Evolutionary conservation across 345 rosid genomes (phyloP).

Genomic region (Ailanthus altissimus): DNA sequence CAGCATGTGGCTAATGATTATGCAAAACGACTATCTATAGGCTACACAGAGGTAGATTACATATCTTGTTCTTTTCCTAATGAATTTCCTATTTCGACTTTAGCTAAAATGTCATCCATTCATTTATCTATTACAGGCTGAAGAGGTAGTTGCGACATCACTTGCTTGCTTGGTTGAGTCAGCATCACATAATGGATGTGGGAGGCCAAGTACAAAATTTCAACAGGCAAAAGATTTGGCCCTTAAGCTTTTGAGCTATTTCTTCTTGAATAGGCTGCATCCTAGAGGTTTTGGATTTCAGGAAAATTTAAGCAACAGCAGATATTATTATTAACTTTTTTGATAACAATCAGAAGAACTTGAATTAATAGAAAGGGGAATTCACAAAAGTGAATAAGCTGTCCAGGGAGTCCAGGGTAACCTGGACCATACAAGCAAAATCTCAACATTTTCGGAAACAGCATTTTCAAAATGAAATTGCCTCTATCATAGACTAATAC

Average conservation of each 20-base stretch:
- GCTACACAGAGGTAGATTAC: conserved; percentile 66
- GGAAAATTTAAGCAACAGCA: neutral
- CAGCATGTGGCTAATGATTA: conserved; percentile 97
- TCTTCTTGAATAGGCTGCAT: conserved; percentile 7
- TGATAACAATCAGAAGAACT: neutral
- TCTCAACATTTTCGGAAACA: neutral
- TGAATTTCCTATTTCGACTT: conserved; percentile 8
- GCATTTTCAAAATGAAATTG: neutral
- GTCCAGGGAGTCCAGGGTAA: neutral
- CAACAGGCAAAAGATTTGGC: conserved; percentile 62
- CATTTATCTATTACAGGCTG: conserved; percentile 57
- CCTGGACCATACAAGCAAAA: neutral
- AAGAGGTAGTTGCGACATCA: conserved; percentile 74
- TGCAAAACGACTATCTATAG: conserved; percentile 83
- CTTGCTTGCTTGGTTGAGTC: conserved; percentile 69
- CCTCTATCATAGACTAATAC: neutral
- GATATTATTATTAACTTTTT: neutral
- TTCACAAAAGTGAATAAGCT: neutral
- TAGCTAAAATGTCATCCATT: neutral
- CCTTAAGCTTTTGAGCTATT: conserved; percentile 14
- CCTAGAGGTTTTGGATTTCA: neutral
- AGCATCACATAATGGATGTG: conserved; percentile 31
- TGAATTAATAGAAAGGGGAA: neutral
- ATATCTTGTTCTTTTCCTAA: conserved; percentile 17
- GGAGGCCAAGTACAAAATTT: conserved; percentile 45